Evolutionary conservation across 352 stramenopile genomes (phyloP), one percentile per base, ranked within the genome.

Genomic region (Phytophthora quininea): DNA sequence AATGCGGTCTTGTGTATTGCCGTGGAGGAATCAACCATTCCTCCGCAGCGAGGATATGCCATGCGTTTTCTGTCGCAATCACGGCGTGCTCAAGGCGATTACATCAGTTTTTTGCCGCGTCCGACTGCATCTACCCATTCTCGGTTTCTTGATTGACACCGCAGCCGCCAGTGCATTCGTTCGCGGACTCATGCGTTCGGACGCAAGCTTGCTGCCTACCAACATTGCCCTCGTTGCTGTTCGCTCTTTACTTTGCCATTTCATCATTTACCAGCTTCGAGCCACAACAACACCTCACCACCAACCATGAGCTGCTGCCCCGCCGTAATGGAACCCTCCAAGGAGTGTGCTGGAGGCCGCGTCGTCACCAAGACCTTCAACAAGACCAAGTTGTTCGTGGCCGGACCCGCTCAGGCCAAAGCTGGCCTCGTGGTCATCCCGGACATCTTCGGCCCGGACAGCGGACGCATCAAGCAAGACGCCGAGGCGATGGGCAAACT

Each of bases 381-480:
- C 27, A 48, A 61, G 12, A 72, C 72, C 32, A 67, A 59, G 5
- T 30, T 77, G 11, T 77, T 64, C 35, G 68, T 74, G 11, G 47
- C 72, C 14, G 67, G 71, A 1, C 63, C 67, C 2, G 40, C 52
- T 12, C 64, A 61, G 3, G 47, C 71, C 14, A 76, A 64, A 42
- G 71, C 63, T n/a, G 71, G 71, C 27, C n/a, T 82, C 10, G 32
- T 82, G 4, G 61, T 54, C 30, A 69, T 82, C 24, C 71, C 74
- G 30, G 67, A 82, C 46, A 68, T 77, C 46, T 77, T 73, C 45
- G 74, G 74, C 3, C 53, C 56, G 2, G 47, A 72, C 35, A 82
- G 74, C 54, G 63, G 74, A 24, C 71, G 74, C 37, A 76, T 70
- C 58, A 77, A 80, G 62, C 46, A 67, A 43, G 71, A 80, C 46